These are phyloP conservation scores for Leptographium lundbergii DNA, from an alignment of 2,329 filamentous ascomycete species.

Conservation along the genomic window DNA sequence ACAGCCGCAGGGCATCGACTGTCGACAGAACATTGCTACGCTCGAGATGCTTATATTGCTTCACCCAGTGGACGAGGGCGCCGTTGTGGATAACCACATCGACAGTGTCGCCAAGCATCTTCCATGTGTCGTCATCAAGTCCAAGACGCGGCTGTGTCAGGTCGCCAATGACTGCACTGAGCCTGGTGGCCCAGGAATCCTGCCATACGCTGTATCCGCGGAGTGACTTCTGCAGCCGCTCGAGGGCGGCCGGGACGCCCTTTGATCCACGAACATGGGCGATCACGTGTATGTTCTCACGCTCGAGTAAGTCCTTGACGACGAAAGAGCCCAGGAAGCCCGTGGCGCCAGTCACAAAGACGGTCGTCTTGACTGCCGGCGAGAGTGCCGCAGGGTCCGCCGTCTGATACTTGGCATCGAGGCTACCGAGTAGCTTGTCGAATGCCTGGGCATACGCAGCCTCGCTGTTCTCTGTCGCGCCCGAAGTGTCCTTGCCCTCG, in stretches of 20 bases:
- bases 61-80: slow-evolving; percentile 70
- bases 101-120: slow-evolving; percentile 48
- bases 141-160: slow-evolving; percentile 62
- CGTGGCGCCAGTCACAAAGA: slow-evolving; percentile 64
- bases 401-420: slow-evolving; percentile 35
- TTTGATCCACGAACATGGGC: slow-evolving; percentile 59
- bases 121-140: slow-evolving; percentile 53
- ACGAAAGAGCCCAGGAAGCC: slow-evolving; percentile 81
- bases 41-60: slow-evolving; percentile 59
- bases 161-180: slow-evolving; percentile 61
- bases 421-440: slow-evolving; percentile 18
- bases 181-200: slow-evolving; percentile 32
- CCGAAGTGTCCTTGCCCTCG: neutral
- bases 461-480: neutral
- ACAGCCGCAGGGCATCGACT: slow-evolving; percentile 62
- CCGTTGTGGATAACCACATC: slow-evolving; percentile 77
- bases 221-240: slow-evolving; percentile 42
- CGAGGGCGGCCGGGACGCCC: slow-evolving; percentile 43
- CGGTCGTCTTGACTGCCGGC: too few species aligned
- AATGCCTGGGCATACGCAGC: neutral
- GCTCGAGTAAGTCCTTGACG: slow-evolving; percentile 58
- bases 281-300: slow-evolving; percentile 50
- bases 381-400: slow-evolving; percentile 45
- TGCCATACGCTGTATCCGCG: slow-evolving; percentile 27
- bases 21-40: slow-evolving; percentile 71